phyloP scores from a whole-genome alignment of 306 rosid species.

The Pterocarpus santalinus region DNA sequence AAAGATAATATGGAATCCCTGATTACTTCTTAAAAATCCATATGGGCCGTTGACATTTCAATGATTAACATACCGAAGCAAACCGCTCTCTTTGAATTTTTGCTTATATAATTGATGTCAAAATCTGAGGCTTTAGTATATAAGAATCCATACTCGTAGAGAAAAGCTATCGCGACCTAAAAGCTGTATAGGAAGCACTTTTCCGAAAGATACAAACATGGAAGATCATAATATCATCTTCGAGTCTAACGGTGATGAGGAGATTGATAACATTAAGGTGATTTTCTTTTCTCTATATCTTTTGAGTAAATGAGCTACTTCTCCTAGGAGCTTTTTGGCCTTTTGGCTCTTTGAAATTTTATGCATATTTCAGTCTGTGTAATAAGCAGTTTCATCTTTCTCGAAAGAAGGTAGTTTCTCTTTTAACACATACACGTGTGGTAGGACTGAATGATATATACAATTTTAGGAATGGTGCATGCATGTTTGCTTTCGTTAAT shows the following conservation, averaged over 20 bases:
- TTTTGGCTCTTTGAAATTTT: background rate
- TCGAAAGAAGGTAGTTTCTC: no score
- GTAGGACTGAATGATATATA: no score
- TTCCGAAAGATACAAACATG: conserved; percentile 28
- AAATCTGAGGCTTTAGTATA: conserved; percentile 51
- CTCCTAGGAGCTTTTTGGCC: background rate
- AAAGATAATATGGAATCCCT: background rate
- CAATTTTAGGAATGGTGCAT: no score
- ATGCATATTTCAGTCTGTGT: background rate
- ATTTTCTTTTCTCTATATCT: conserved; percentile 1
- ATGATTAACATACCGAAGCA: conserved; percentile 36
- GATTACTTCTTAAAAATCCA: conserved; percentile 32
- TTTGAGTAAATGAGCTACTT: conserved; percentile 11
- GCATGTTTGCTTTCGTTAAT: no score
- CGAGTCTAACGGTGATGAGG: conserved; percentile 42
- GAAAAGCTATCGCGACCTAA: conserved; percentile 33
- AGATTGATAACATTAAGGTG: conserved; percentile 47
- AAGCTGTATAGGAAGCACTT: conserved; percentile 32
- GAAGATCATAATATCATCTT: conserved; percentile 36
- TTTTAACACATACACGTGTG: no score
- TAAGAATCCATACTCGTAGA: conserved; percentile 41
- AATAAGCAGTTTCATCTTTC: background rate
- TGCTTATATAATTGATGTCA: conserved; percentile 13
- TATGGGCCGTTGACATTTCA: conserved; percentile 46
- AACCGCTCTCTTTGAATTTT: conserved; percentile 40